phyloP scores from a whole-genome alignment of 371 early-diverging fungal species.

The Mucor indicus region DNA sequence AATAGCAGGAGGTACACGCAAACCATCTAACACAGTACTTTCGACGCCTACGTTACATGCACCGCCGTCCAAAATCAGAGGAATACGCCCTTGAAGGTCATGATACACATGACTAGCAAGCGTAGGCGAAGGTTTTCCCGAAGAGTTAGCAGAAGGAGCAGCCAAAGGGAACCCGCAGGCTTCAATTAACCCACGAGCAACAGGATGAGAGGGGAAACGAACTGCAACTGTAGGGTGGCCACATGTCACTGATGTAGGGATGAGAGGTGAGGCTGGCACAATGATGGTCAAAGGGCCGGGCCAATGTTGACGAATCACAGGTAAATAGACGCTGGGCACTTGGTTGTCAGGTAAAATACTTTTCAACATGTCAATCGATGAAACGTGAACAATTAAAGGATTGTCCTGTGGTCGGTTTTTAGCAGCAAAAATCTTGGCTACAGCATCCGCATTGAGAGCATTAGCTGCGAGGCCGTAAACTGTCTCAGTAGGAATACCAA shows the following conservation, averaged over 20 bases:
- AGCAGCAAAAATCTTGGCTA: conserved; percentile 83
- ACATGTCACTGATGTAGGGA: conserved; percentile 83
- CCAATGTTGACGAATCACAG: conserved; percentile 81
- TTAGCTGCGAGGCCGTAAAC: conserved; percentile 99
- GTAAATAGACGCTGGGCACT: conserved; percentile 67
- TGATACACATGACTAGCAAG: conserved; percentile 86
- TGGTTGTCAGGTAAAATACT: conserved; percentile 53
- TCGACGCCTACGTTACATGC: conserved; percentile 94
- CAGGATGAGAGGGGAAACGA: conserved; percentile 93
- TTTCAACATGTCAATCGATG: conserved; percentile 87
- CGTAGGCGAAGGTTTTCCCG: conserved; percentile 97
- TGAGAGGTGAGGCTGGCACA: conserved; percentile 67
- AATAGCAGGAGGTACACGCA: conserved; percentile 73
- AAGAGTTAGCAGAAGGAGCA: conserved; percentile 99
- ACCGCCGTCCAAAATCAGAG: conserved; percentile 93
- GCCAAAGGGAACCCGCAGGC: conserved; percentile 91
- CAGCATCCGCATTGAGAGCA: conserved; percentile 73
- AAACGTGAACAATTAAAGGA: conserved; percentile 98
- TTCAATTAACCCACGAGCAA: conserved; percentile 88
- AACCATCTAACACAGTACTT: conserved; percentile 92
- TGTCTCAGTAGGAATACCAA: conserved; percentile 99
- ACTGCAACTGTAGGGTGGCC: conserved; percentile 91
- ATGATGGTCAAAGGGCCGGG: conserved; percentile 98
- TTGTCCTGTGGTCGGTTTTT: conserved; percentile 98
- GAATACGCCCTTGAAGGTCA: conserved; percentile 85